These are phyloP conservation scores for Zygoascus biomembranicola DNA, from an alignment of 805 yeast genomes.

Conservation along the genomic window DNA sequence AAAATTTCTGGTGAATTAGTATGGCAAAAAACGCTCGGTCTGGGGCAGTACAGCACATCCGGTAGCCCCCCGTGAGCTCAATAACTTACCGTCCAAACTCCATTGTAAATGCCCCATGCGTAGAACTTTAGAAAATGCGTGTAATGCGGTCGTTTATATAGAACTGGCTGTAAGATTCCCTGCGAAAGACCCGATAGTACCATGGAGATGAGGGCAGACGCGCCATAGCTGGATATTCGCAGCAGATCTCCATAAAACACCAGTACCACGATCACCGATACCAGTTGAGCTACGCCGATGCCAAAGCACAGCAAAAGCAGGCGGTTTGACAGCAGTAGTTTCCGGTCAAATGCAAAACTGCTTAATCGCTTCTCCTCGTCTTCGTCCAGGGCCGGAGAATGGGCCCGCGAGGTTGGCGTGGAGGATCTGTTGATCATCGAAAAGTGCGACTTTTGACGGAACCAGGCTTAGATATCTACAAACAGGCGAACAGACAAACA, in stretches of 20 bases:
- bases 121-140: conserved; percentile 25
- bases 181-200: conserved; percentile 28
- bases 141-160: conserved; percentile 3
- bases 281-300: conserved; percentile 17
- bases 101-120: conserved; percentile 31
- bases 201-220: conserved; percentile 26
- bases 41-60: too few species aligned
- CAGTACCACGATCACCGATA: conserved; percentile 17
- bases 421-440: neutral
- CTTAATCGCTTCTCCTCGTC: neutral
- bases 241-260: conserved; percentile 19
- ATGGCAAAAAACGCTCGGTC: neutral
- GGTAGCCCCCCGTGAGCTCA: too few species aligned
- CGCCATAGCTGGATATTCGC: conserved; percentile 22
- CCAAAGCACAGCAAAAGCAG: conserved; percentile 1
- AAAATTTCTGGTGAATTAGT: conserved; percentile 19
- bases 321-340: neutral
- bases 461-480: too few species aligned
- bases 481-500: too few species aligned
- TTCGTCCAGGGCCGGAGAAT: neutral
- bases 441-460: too few species aligned
- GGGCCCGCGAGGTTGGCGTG: neutral
- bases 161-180: conserved; percentile 24
- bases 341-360: neutral
- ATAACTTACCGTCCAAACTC: conserved; percentile 25